Evolutionary conservation across 2,329 filamentous ascomycete species (phyloP), one percentile per base, ranked within the genome.

Genomic region (Phaeosphaeriaceae sp.): DNA sequence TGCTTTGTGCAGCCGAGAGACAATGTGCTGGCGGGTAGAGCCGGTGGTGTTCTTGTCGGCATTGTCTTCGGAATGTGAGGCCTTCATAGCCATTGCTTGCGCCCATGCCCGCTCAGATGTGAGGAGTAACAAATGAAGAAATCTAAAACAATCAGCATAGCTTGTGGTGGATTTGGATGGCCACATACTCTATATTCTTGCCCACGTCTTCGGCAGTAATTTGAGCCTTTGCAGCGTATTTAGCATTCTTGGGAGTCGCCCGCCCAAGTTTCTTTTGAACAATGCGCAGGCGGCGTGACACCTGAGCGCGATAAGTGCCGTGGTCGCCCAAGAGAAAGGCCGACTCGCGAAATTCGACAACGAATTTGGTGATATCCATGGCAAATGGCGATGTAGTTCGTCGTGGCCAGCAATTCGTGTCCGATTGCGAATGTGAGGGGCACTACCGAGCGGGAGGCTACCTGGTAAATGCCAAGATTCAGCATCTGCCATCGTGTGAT

Each of bases 11-110:
- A 97, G 79, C 44, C 92, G 86, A 12, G 92, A 96, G 48, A 95
- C 85, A 32, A 97, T 94, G 73, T 99, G 93, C 44, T 88, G 88
- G 67, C 92, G 87, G 15, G 90, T 88, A 43, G 88, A 85, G 52
- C 92, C 88, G 21, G 87, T 84, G 56, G 96, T 88, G 40, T 87
- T 87, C 72, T 90, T 89, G 43, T 81, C 77, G 30, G 81, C 79
- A 52, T 87, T 86, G 63, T 94, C 90, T 62, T 89, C 83, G 32
- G 89, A 84, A 70, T 95, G 90, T 16, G 85, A 79, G 3, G 90
- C 84, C 75, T 96, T 97, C 82, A 97, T 91, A 70, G 89, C 86
- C 92, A 97, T 95, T 49, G 92, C 93, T 73, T 96, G 88, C 30
- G 94, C 93, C 90, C 92, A 97, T 42, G 92, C 90, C 57, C 94